Evolutionary conservation across 164 flowering plant species (phyloP).

Genomic region (Aristolochia californica): DNA sequence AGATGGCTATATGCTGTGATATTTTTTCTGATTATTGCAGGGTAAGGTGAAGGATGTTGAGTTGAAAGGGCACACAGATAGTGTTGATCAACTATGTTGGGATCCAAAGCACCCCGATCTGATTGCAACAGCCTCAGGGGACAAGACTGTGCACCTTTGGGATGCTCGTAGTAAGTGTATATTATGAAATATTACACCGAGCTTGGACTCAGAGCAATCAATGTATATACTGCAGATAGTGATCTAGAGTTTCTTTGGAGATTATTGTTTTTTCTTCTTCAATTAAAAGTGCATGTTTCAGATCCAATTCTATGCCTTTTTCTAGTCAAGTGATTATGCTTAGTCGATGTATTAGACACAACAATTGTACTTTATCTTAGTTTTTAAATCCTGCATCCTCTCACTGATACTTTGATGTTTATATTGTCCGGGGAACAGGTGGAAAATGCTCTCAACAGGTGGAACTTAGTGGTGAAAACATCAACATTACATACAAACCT

Average conservation of each 20-base stretch:
- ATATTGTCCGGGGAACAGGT: constrained; percentile 26
- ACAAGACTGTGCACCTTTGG: constrained; percentile 96
- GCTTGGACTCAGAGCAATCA: no score
- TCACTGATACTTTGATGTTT: no score
- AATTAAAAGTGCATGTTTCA: no score
- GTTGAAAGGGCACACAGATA: constrained; percentile 91
- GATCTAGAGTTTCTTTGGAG: no score
- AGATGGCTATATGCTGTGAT: no score
- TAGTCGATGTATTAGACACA: no score
- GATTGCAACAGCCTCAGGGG: constrained; percentile 95
- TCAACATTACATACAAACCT: constrained; percentile 88
- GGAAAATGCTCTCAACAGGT: constrained; percentile 56
- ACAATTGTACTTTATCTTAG: no score
- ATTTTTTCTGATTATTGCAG: constrained; percentile 26
- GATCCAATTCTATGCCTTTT: no score
- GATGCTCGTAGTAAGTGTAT: constrained; percentile 89
- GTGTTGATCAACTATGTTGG: constrained; percentile 99
- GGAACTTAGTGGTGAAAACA: constrained; percentile 95
- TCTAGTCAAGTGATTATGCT: no score
- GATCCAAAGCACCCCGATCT: constrained; percentile 94
- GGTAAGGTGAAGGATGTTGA: constrained; percentile 86
- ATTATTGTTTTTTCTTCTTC: no score
- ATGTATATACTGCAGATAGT: no score
- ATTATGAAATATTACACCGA: not conserved
- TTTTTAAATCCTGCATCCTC: no score